Evolutionary conservation across 2,329 filamentous ascomycete genomes (phyloP).

Genomic region (Penicillium sp.): DNA sequence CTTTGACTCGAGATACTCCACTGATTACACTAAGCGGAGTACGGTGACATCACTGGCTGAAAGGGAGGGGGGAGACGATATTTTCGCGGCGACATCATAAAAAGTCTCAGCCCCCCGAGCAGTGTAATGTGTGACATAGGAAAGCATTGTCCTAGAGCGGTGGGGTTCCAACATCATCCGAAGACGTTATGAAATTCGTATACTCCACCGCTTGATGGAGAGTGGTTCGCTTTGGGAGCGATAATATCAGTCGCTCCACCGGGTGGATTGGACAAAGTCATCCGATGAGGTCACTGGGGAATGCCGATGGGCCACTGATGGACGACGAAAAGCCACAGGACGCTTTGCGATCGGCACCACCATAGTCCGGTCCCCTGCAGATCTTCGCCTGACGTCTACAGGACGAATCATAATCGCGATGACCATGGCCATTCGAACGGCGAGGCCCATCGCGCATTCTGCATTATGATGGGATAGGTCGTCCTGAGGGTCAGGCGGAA

Average conservation of each 20-base stretch:
- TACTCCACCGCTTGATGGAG: slow-evolving; percentile 15
- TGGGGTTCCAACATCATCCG: slow-evolving; percentile 11
- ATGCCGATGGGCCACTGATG: slow-evolving; percentile 18
- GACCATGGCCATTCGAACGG: slow-evolving; percentile 2
- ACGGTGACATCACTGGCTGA: slow-evolving; percentile 28
- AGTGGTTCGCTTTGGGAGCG: slow-evolving; percentile 12
- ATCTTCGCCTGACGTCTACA: slow-evolving; percentile 22
- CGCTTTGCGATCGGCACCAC: slow-evolving; percentile 17
- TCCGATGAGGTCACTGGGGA: slow-evolving; percentile 27
- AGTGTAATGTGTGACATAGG: not conserved
- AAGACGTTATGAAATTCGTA: slow-evolving; percentile 12
- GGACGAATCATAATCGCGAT: slow-evolving; percentile 17
- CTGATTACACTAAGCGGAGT: slow-evolving; percentile 9
- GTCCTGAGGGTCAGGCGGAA: slow-evolving; percentile 5
- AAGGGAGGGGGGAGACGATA: not conserved
- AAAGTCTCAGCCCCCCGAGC: slow-evolving; percentile 7
- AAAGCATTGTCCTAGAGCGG: not conserved
- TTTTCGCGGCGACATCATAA: slow-evolving; percentile 21
- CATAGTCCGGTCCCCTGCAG: slow-evolving; percentile 22
- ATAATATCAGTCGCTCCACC: slow-evolving; percentile 16
- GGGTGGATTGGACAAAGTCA: slow-evolving; percentile 1
- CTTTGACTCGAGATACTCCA: slow-evolving; percentile 6
- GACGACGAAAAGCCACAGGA: slow-evolving; percentile 1
- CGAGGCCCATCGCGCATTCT: slow-evolving; percentile 12
- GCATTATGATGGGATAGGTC: slow-evolving; percentile 8